Evolutionary conservation across 768 basidiomycete genomes (phyloP).

Genomic region (Xerocomus spinulosus): DNA sequence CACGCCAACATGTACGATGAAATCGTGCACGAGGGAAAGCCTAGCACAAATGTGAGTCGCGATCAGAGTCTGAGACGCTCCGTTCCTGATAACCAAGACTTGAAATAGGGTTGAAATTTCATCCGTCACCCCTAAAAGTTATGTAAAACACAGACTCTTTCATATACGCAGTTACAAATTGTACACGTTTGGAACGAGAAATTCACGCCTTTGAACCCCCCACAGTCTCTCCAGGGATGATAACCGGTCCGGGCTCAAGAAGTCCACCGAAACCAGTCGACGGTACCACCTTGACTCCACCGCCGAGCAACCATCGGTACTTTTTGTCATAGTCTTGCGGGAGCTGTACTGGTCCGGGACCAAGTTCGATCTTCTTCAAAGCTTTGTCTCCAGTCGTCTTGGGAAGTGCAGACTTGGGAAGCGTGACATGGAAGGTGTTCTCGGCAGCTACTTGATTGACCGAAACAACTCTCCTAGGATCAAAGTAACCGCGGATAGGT

Average conservation of each 20-base stretch:
- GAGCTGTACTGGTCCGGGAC: slow-evolving; percentile 12
- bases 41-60: slow-evolving; percentile 18
- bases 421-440: slow-evolving; percentile 17
- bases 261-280: slow-evolving; percentile 15
- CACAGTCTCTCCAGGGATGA: slow-evolving; percentile 26
- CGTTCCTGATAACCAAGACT: background rate
- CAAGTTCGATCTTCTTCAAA: slow-evolving; percentile 17
- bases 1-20: too few relatives aligned
- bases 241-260: slow-evolving; percentile 25
- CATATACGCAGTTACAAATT: background rate
- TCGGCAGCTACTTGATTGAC: slow-evolving; percentile 35
- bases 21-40: background rate
- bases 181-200: slow-evolving; percentile 1
- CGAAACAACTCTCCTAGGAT: slow-evolving; percentile 28
- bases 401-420: slow-evolving; percentile 22
- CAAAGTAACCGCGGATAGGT: slow-evolving; percentile 29
- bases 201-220: slow-evolving; percentile 14
- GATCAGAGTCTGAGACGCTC: too few relatives aligned
- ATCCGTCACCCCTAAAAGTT: slow-evolving; percentile 1
- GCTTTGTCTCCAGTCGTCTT: background rate
- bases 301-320: slow-evolving; percentile 13
- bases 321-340: background rate
- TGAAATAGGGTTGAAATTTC: slow-evolving; percentile 10
- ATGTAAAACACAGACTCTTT: background rate
- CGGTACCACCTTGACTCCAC: background rate